Base-by-base conservation (phyloP, 495 filamentous ascomycete genomes). In the Thermothielavioides terrestris region DNA sequence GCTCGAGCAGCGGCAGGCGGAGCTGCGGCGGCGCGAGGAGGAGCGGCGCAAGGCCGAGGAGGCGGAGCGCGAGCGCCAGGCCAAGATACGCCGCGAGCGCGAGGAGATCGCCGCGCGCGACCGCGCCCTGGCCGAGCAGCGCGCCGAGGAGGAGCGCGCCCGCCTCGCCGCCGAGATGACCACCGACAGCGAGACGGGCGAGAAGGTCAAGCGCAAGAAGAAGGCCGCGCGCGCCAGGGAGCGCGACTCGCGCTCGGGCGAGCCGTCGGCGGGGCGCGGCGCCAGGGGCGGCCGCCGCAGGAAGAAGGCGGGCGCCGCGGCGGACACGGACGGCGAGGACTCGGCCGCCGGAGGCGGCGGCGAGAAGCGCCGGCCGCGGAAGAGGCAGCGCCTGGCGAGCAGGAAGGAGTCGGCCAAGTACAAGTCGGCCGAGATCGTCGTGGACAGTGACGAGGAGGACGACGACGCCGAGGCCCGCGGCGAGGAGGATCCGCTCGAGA, bases 381-480 rank as follows among this genome's bases (percentile, higher is more conserved):
- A 84, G 72, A 79, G 74, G 66, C 65, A 80, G 56, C 76, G 77
- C 54, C 74, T 82, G 30, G 77, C 76, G 5, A 79, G 77, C 56
- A 75, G 77, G 55, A 75, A 76, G 51, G 67, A 72, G 27, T 55
- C 54, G 15, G 64, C 53, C 37, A 89, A 90, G 59, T 92, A 77
- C 67, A 94, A 94, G 75, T 85, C 81, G 46, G 81, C 72, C 31
- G 88, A 94, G 64, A 77, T 85, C 49, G 81, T 94, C 23, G 83
- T 86, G 30, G 85, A 89, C 44, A 85, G 82, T 46, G 78, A 75
- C 25, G 78, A 69, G 12, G 69, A 74, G 2, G 64, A 58, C 7
- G 72, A 68, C 34, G 59, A 56, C 8, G 67, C 5, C 17, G 35
- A 18, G 35, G 8, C 8, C 35, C 3, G 44, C 15, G 18, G 32